A percentile compares a stretch with the other conserved stretches of the same genome.
Conservation (phyloP, 140 eudicot species). For the Oenanthe javanica region DNA sequence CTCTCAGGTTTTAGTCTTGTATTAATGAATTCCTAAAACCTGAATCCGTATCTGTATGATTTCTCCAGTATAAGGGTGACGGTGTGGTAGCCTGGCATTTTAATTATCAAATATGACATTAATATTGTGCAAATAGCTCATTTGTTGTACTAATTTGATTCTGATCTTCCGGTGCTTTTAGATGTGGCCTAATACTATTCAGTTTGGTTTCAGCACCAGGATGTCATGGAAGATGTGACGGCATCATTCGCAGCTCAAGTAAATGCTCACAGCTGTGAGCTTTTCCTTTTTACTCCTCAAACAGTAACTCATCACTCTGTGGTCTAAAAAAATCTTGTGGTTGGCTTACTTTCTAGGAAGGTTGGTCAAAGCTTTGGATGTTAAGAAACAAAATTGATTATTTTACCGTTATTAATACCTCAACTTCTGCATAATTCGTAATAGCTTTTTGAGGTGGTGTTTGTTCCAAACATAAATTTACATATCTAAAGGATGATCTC, state of each 20-base stretch:
- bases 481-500: no score
- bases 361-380: background rate
- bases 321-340: background rate
- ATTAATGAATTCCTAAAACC: background rate
- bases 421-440: background rate
- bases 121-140: background rate
- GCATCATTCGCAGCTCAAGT: slow-evolving; percentile 55
- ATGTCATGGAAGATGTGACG: slow-evolving; percentile 35
- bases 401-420: background rate
- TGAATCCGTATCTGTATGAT: background rate
- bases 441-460: background rate
- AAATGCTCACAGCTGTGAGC: slow-evolving; percentile 69
- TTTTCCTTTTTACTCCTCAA: slow-evolving; percentile 68
- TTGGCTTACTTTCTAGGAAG: background rate
- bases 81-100: background rate
- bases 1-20: background rate
- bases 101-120: background rate
- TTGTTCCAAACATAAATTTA: background rate
- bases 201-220: slow-evolving; percentile 47
- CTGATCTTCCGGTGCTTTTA: background rate
- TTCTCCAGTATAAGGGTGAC: background rate
- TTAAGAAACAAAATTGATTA: background rate
- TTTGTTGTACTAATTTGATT: background rate
- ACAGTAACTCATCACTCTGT: slow-evolving; percentile 23
- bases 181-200: background rate